Base-by-base conservation (phyloP, 1,139 yeast species). In the Zygoascus hellenicus region DNA sequence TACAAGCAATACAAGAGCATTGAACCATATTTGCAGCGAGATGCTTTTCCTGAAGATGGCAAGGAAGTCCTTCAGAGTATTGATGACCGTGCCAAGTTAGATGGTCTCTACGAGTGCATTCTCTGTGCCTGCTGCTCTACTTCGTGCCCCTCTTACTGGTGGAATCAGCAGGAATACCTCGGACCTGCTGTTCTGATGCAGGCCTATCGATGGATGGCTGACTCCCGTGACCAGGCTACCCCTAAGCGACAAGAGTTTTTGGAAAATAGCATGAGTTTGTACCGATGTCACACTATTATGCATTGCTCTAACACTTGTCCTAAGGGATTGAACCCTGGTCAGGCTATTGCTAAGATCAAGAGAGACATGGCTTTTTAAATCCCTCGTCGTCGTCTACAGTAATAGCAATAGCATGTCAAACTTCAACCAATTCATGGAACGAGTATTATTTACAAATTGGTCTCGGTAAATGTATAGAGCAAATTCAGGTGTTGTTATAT, bases 161-260 rank as follows among this genome's bases (percentile, higher is more conserved):
- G 99, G 99, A 94, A 94, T 74, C 96, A 89, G 73, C 96, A 90
- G 71, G 95, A 94, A 75, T 94, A 94, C 73, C 76, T 94, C 62
- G 98, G 98, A 50, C 97, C 98, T 32, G 97, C 97, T 28, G 97
- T 92, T 51, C 79, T 92, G 69, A 87, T 92, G 97, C 98, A 92
- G 76, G 97, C 97, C 50, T 92, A 83, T 78, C 83, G 98, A 76
- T 92, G 98, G 98, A 82, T 92, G 77, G 81, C 89, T 56, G 99
- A 92, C 70, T 84, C 96, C 43, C 85, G 99, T 75, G 99, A 92
- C 70, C 83, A 88, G 70, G 96, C 96, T 48, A 76, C 88, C 39
- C 75, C 71, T 55, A 62, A 74, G 59, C 89, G 99, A 77, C 86
- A 81, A 68, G 86, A 82, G 63, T 83, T 84, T 87, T 78, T 92